Evolutionary conservation across 805 yeast species (phyloP), one percentile per base, ranked within the genome.

Genomic region (Ogataea nitratoaversa): DNA sequence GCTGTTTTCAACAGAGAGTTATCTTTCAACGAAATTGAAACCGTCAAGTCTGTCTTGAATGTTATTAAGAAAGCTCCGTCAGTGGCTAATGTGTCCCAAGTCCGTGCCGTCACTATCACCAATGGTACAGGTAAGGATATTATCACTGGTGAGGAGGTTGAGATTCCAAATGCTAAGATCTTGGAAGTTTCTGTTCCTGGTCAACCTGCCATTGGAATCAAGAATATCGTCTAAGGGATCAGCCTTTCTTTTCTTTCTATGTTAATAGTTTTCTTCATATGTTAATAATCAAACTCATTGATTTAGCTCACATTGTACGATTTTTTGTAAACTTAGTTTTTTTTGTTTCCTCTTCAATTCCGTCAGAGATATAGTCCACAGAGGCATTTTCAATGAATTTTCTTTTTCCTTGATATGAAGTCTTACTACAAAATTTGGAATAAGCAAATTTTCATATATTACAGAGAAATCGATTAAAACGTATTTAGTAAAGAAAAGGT

Each of bases 161-260:
- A 74, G 50, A 72, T 89, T 48, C 70, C 75, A 42, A 67, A 74
- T 39, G 76, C 82, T 35, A 89, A 85, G 71, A 75, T 80, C 31
- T 71, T 85, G 44, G 96, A 86, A 49, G 73, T 73, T 46, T 90
- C 98, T 20, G 82, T 85, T 49, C 99, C 99, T 35, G 98, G 98
- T 46, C 76, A 77, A 52, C 98, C 99, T 29, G 97, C 95, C 56
- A 79, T 91, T 56, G 64, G 79, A 47, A 72, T 91, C 48, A 77
- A 68, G 51, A 90, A 90, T 64, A 57, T 82, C 34, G 23, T 35
- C 33, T 35, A 8, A 32, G 12, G 11, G 13, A 14, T 8, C 5
- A 9, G 25, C 25, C 11, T 7, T 7, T 22, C 11, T 11, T 8
- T 22, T 22, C 25, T 8, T 22, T 11, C 7, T 22, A 22, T 11